Evolutionary conservation across 176 grass and related monocot genomes (phyloP), one percentile per base, ranked within the genome.

Genomic region (Lolium rigidum): DNA sequence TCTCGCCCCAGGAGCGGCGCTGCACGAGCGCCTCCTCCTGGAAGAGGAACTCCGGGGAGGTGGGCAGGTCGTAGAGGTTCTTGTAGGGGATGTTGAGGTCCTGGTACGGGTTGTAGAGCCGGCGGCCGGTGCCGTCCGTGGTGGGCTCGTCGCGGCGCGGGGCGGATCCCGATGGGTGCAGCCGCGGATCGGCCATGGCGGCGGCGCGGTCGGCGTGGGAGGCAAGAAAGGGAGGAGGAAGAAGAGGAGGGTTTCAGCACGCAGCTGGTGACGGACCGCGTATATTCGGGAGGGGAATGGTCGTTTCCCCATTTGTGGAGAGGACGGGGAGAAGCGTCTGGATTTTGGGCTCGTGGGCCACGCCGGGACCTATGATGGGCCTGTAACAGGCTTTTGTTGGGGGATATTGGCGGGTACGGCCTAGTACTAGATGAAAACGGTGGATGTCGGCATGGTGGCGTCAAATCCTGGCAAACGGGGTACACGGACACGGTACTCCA

Each of bases 11-110:
- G 48, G 96, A 95, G 81, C 93, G 96, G 67, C 93, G 90, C 84
- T 95, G 91, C 25, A 90, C 79, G 50, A 92, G 8, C 51, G 96
- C 86, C 77, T 98, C 97, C 91, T 98, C 94, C 76, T 95, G 82
- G 86, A 98, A 98, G 79, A 98, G 97, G 87, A 94, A 98, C 84
- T 98, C 97, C 16, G 96, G 96, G 48, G 96, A 95, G 51, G 97
- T 95, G 74, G 97, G 97, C 21, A 95, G 84, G 80, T 95, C 97
- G 86, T 95, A 98, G 65, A 98, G 83, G n/a, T 82, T 79, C 68
- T 77, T 84, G 84, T 93, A 95, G 16, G 95, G 95, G 68, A 98
- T 80, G 64, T 92, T 89, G 38, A 95, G 88, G 65, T 91, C 90
- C 76, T 94, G 91, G 77, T 98, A 98, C 5, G 97, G 92, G 79